Percentiles rank a stretch among this genome's conserved stretches.
phyloP scores from a whole-genome alignment of 1,139 yeast genomes.

The Hansenula sp. region DNA sequence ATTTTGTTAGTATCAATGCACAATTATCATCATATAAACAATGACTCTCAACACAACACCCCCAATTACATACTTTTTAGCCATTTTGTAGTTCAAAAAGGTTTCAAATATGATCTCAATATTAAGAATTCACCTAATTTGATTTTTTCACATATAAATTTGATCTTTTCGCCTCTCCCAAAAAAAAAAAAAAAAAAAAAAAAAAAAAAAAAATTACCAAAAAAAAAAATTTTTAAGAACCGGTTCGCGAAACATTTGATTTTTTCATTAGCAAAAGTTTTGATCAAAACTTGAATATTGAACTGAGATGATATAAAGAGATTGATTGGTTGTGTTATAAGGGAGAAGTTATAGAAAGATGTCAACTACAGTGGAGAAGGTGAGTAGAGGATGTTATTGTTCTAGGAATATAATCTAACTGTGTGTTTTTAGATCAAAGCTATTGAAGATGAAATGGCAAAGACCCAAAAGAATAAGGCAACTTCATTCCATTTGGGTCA shows the following conservation, averaged over 20 bases:
- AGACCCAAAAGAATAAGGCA: conserved; percentile 93
- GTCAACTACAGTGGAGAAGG: conserved; percentile 23
- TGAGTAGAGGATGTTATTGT: too few species aligned
- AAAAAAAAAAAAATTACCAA: neutral
- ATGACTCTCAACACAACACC: too few species aligned
- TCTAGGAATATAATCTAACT: too few species aligned
- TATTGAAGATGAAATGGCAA: conserved; percentile 93
- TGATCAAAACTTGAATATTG: neutral
- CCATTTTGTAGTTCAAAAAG: conserved; percentile 17
- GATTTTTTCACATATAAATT: neutral
- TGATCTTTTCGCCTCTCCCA: neutral
- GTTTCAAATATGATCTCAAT: neutral
- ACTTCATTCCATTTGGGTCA: conserved; percentile 96
- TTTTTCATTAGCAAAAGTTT: neutral
- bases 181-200: too few species aligned
- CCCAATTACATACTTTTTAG: conserved; percentile 19
- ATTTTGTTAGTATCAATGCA: neutral
- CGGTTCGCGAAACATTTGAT: conserved; percentile 1
- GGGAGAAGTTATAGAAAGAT: conserved; percentile 1
- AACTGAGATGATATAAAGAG: too few species aligned
- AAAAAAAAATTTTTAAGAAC: neutral
- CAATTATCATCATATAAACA: too few species aligned
- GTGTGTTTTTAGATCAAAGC: conserved; percentile 65
- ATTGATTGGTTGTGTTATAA: conserved; percentile 1
- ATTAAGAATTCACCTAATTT: neutral